Percentiles rank a stretch among this genome's conserved stretches.
These are phyloP conservation scores for Lunasporangiospora selenospora DNA, from an alignment of 192 early-diverging fungal species.

Conservation along the genomic window DNA sequence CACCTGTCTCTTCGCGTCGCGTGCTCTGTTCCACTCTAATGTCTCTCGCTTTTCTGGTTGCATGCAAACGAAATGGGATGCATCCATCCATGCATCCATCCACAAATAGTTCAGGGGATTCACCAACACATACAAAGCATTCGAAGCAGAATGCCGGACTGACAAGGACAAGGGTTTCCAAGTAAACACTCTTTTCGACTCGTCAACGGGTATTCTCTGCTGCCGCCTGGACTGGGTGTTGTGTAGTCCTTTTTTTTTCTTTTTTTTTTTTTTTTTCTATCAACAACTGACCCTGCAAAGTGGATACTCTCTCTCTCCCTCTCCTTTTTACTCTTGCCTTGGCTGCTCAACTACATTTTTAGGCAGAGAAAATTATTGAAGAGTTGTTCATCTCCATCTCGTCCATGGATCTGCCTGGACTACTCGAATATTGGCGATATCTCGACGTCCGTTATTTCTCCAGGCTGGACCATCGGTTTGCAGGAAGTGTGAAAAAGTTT, in stretches of 20 bases:
- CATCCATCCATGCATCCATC: neutral
- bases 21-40: neutral
- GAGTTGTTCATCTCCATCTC: conserved; percentile 57
- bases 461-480: conserved; percentile 62
- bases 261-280: conserved; percentile 3
- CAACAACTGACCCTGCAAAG: neutral
- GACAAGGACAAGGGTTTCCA: conserved; percentile 71
- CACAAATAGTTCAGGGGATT: conserved; percentile 65
- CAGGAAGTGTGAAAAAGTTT: conserved; percentile 63
- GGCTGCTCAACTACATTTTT: neutral
- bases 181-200: conserved; percentile 18
- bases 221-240: neutral
- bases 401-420: conserved; percentile 55
- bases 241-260: neutral
- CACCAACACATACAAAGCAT: conserved; percentile 60
- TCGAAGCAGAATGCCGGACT: conserved; percentile 58
- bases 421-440: conserved; percentile 68
- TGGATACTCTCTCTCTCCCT: no score
- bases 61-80: neutral
- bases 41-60: neutral
- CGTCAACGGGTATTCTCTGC: neutral
- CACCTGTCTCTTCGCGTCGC: neutral
- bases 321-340: neutral
- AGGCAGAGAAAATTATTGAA: conserved; percentile 72
- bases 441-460: conserved; percentile 70